phyloP scores from a whole-genome alignment of 2,329 filamentous ascomycete genomes.

The Fusarium sp. region DNA sequence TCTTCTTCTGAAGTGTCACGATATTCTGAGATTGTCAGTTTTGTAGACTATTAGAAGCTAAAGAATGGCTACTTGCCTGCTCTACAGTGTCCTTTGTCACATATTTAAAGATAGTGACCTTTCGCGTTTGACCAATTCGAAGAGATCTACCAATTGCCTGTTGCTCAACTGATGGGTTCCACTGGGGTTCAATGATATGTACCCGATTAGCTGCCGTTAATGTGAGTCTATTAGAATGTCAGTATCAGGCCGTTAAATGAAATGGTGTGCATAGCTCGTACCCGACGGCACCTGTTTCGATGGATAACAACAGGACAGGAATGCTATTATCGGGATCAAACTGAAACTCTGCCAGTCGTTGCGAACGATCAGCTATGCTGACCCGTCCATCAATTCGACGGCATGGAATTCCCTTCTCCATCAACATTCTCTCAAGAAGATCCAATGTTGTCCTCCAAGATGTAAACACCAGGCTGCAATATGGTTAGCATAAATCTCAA shows the following conservation, averaged over 20 bases:
- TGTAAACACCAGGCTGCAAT: not conserved
- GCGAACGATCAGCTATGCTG: not conserved
- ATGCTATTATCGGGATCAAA: not conserved
- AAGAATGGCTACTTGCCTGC: not conserved
- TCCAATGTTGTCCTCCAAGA: not conserved
- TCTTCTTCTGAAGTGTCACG: not conserved
- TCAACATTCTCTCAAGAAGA: not conserved
- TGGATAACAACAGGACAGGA: not conserved
- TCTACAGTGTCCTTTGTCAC: not conserved
- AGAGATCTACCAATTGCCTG: not conserved
- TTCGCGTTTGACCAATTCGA: not conserved
- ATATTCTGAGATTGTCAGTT: not conserved
- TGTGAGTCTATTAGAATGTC: not conserved
- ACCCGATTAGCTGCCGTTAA: not conserved
- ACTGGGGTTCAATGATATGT: not conserved
- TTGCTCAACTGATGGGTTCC: not conserved
- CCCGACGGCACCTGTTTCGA: slow-evolving; percentile 1
- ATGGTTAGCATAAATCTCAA: not conserved
- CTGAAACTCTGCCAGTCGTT: not conserved
- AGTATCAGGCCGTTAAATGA: not conserved
- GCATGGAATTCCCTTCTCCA: not conserved
- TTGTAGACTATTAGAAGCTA: not conserved
- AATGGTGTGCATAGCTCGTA: not conserved
- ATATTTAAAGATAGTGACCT: slow-evolving; percentile 1
- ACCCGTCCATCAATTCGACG: not conserved